Conservation (phyloP, 352 stramenopile genomes). For the Globisporangium cederbergense region DNA sequence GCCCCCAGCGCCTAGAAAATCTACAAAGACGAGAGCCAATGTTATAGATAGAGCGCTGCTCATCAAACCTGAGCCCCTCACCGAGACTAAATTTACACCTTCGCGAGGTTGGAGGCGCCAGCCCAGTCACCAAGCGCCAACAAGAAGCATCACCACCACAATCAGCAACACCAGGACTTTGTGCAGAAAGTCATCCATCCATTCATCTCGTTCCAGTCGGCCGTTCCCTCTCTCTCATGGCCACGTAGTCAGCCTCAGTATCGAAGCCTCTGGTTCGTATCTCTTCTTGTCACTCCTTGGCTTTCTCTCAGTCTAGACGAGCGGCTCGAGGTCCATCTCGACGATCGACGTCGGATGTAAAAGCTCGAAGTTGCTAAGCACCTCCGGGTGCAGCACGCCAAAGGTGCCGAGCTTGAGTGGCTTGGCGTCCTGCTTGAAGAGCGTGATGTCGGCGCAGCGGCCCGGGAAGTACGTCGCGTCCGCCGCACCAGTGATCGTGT, state of each 20-base stretch:
- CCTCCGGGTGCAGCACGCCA: slow-evolving; percentile 97
- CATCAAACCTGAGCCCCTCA: not conserved
- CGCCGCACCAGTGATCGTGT: slow-evolving; percentile 60
- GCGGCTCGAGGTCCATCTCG: slow-evolving; percentile 97
- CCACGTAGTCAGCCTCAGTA: not conserved
- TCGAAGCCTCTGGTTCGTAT: not conserved
- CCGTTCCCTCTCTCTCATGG: not conserved
- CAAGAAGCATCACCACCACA: too few relatives aligned
- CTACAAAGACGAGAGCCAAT: not conserved
- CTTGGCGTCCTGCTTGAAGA: slow-evolving; percentile 71
- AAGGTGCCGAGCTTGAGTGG: slow-evolving; percentile 92
- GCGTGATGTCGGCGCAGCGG: slow-evolving; percentile 93
- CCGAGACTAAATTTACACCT: too few relatives aligned
- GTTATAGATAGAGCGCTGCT: not conserved
- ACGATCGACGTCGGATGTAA: slow-evolving; percentile 95
- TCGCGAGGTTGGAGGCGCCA: too few relatives aligned
- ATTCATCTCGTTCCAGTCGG: not conserved
- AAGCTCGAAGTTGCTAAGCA: slow-evolving; percentile 98
- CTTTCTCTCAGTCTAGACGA: slow-evolving; percentile 78
- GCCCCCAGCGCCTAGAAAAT: not conserved
- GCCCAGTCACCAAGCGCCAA: too few relatives aligned
- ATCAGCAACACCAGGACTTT: too few relatives aligned
- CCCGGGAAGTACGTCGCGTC: slow-evolving; percentile 94
- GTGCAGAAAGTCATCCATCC: not conserved
- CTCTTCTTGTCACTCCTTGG: not conserved